These are phyloP conservation scores for Albatrellus ellisii DNA, from an alignment of 768 basidiomycete genomes.

Conservation along the genomic window DNA sequence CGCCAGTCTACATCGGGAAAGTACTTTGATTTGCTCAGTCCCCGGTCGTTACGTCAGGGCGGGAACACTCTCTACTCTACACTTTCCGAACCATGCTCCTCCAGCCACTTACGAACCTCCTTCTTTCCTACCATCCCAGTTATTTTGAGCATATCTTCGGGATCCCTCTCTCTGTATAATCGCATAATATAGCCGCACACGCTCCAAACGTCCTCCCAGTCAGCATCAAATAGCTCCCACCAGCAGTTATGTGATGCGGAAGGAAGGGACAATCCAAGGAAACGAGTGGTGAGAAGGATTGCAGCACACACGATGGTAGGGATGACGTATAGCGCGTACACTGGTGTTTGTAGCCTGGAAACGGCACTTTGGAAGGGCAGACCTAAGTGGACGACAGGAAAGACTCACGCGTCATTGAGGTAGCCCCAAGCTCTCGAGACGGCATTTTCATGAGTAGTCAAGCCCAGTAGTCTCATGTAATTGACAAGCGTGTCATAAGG, in stretches of 20 bases:
- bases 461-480: constrained; percentile 82
- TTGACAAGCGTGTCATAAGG: constrained; percentile 94
- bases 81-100: too few relatives aligned
- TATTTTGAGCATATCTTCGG: constrained; percentile 32
- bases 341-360: constrained; percentile 82
- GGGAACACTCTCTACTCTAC: too few relatives aligned
- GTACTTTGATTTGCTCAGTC: too few relatives aligned
- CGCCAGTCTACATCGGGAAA: too few relatives aligned
- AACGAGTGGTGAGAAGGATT: constrained; percentile 70
- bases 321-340: constrained; percentile 81
- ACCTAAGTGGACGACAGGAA: not conserved
- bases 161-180: constrained; percentile 48
- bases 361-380: constrained; percentile 1
- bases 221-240: constrained; percentile 92
- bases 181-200: constrained; percentile 79
- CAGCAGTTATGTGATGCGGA: constrained; percentile 61
- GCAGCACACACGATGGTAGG: constrained; percentile 84
- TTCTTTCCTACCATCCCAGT: constrained; percentile 56
- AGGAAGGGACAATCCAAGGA: constrained; percentile 63
- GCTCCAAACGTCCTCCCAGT: constrained; percentile 80
- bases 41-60: too few relatives aligned
- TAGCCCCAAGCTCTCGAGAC: constrained; percentile 86
- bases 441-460: constrained; percentile 56
- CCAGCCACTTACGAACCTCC: constrained; percentile 75
- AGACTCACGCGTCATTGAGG: constrained; percentile 84